A percentile compares a stretch with the other conserved stretches of the same genome.
Evolutionary conservation across 768 basidiomycete species (phyloP).

Genomic region (Phaeotremella fagi): DNA sequence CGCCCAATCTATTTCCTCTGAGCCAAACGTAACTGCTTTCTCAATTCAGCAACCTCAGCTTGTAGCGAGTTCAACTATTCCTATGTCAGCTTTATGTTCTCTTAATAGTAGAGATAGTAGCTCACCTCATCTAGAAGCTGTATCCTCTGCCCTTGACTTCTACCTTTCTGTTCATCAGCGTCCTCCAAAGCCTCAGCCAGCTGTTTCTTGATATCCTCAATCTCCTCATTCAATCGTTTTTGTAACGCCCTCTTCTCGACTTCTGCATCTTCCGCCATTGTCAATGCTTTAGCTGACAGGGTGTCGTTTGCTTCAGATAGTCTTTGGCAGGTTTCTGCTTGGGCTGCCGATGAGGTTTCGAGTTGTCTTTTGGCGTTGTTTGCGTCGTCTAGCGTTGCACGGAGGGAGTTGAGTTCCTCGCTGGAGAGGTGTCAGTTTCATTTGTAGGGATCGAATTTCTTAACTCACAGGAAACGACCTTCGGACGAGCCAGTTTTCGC

Average conservation of each 20-base stretch:
- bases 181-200: slow-evolving; percentile 60
- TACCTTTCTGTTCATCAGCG: slow-evolving; percentile 57
- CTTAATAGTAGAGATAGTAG: background rate
- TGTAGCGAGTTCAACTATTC: slow-evolving; percentile 40
- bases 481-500: slow-evolving; percentile 38
- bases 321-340: slow-evolving; percentile 66
- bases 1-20: too few species aligned
- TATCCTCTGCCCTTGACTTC: slow-evolving; percentile 78
- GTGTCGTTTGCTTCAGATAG: slow-evolving; percentile 73
- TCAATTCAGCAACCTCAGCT: slow-evolving; percentile 39
- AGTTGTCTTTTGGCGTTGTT: slow-evolving; percentile 27
- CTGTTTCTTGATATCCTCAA: slow-evolving; percentile 61
- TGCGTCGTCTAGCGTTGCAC: slow-evolving; percentile 30
- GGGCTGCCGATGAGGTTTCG: slow-evolving; percentile 53
- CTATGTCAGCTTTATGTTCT: background rate
- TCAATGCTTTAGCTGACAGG: slow-evolving; percentile 66
- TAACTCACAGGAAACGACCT: slow-evolving; percentile 38
- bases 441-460: background rate
- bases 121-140: slow-evolving; percentile 82
- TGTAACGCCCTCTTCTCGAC: slow-evolving; percentile 53
- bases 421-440: slow-evolving; percentile 9
- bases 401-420: slow-evolving; percentile 42
- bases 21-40: slow-evolving; percentile 34
- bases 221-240: slow-evolving; percentile 52
- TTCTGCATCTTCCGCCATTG: slow-evolving; percentile 64